Base-by-base conservation (phyloP, 805 yeast genomes). In the Yarrowia porcina region DNA sequence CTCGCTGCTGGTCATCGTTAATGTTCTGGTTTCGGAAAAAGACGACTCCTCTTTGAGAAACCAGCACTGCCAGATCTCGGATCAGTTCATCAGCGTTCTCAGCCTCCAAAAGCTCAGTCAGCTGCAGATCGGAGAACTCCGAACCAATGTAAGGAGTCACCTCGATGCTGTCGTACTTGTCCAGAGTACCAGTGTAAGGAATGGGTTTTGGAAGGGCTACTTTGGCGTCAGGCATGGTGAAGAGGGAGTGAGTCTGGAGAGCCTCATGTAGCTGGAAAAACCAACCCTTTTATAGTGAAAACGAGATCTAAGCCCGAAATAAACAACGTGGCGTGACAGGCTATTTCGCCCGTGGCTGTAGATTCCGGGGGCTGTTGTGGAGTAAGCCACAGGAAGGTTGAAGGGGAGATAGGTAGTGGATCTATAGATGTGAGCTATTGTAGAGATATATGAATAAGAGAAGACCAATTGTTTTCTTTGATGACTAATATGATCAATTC, bases 21-120 rank as follows among this genome's bases (percentile, higher is more conserved):
- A 73, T 59, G 47, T 80, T 79, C 44, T 69, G 84, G 67, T 79
- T 74, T 65, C 80, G 72, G 77, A 81, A 80, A 68, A 81, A 80
- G 11, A 81, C 83, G 32, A 81, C 83, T 28, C 79, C 80, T 66
- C 83, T 75, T 69, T 79, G 81, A 8, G 83, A 76, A 12, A 80
- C 70, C 28, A 79, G 69, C 21, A 79, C 69, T 7, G 84, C 84
- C 66, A 81, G 72, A 65, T 81, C 83, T 65, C 79, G 66, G 12
- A 70, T 63, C 21, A 69, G 68, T 28, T 65, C 67, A n/a, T 72
- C 73, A 7, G 61, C 47, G 17, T 56, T 56, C 10, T 39, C 47
- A 56, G 71, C 70, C 21, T 66, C 44, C 20, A 72, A 65, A 39
- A 72, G 61, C 8, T 72, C 74, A 10, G 60, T 38, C 20, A 72